Conservation (phyloP, 208 protist species). For the Trypanosoma melophagium region DNA sequence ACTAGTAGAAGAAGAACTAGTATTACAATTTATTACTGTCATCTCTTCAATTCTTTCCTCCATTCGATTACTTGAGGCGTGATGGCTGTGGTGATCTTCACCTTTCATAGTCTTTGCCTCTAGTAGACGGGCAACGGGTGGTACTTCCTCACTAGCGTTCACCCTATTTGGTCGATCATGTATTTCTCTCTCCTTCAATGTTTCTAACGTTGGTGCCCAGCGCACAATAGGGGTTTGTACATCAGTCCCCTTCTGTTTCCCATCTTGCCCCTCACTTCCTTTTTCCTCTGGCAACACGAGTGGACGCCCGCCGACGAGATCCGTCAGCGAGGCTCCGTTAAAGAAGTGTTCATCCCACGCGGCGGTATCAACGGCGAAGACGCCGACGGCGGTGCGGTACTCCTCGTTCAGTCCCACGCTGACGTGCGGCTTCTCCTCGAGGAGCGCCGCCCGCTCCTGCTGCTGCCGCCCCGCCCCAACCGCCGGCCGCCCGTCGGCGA, state of each 20-base stretch:
- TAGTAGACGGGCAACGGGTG: too few species aligned
- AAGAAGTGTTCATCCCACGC: constrained; percentile 61
- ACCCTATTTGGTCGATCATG: too few species aligned
- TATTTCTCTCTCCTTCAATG: neutral
- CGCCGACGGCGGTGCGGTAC: constrained; percentile 56
- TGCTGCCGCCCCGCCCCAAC: too few species aligned
- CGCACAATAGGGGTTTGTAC: constrained; percentile 51
- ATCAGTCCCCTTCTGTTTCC: neutral
- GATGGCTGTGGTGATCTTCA: too few species aligned
- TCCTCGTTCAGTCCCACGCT: constrained; percentile 50
- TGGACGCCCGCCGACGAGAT: constrained; percentile 35
- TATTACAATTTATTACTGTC: neutral
- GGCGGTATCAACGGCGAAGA: constrained; percentile 69
- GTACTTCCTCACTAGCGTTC: too few species aligned
- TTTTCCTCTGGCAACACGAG: constrained; percentile 35
- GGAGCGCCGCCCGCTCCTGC: neutral
- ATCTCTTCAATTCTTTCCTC: too few species aligned
- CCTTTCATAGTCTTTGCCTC: too few species aligned
- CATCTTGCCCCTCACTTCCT: neutral
- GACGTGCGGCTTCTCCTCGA: constrained; percentile 17
- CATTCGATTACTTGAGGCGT: too few species aligned
- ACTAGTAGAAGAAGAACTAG: neutral
- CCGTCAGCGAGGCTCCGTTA: constrained; percentile 25
- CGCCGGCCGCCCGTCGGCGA: too few species aligned
- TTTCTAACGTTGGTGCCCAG: constrained; percentile 41